Conservation (phyloP, 2,329 filamentous ascomycete species). For the Chaetothyriales sp. region DNA sequence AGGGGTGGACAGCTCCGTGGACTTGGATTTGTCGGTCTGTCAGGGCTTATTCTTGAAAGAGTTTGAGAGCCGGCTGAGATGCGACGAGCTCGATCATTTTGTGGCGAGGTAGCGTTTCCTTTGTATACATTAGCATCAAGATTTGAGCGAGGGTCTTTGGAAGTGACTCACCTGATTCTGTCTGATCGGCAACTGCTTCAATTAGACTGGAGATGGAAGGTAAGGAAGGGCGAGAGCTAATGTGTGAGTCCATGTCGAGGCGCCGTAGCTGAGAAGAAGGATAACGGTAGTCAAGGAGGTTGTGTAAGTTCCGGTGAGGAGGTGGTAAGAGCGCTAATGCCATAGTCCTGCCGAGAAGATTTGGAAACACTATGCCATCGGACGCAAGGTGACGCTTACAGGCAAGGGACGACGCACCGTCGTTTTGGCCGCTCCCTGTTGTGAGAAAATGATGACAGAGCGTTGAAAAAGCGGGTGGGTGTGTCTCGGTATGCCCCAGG, state of each 20-base stretch:
- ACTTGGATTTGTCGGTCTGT: constrained; percentile 31
- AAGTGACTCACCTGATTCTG: constrained; percentile 11
- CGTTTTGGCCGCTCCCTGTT: neutral
- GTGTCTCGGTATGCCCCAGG: too few species aligned
- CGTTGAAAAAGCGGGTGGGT: neutral
- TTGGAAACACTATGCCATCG: neutral
- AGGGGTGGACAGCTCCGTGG: constrained; percentile 54
- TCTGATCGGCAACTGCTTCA: constrained; percentile 52
- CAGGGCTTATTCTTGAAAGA: constrained; percentile 21
- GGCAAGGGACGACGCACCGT: neutral
- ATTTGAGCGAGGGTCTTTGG: neutral
- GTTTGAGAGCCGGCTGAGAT: constrained; percentile 14
- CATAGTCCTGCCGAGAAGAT: constrained; percentile 7
- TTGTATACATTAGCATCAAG: constrained; percentile 4
- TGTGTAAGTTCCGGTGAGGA: constrained; percentile 10
- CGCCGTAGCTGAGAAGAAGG: constrained; percentile 4
- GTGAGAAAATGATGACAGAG: neutral
- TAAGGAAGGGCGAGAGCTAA: constrained; percentile 59
- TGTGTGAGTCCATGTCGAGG: constrained; percentile 40
- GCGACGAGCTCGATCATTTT: constrained; percentile 20
- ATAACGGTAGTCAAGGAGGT: constrained; percentile 8
- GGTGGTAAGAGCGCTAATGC: constrained; percentile 14
- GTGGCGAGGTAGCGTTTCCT: constrained; percentile 19
- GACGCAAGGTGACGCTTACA: neutral
- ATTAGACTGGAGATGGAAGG: constrained; percentile 89